These are phyloP conservation scores for Fusarium duplospermum DNA, from an alignment of 2,329 filamentous ascomycete genomes.

Conservation along the genomic window DNA sequence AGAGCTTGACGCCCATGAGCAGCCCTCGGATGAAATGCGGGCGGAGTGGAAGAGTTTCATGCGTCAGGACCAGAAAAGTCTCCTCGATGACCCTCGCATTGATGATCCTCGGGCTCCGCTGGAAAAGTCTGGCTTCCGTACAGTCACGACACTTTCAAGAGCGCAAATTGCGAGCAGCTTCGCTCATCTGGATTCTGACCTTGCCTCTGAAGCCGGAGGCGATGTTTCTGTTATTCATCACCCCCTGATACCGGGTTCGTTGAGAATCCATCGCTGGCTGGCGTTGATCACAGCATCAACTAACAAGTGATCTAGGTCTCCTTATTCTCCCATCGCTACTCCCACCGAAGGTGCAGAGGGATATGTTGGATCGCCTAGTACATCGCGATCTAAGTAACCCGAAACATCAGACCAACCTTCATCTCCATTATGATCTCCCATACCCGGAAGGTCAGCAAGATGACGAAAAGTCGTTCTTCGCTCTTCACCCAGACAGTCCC, in stretches of 20 bases:
- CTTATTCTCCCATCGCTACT: constrained; percentile 81
- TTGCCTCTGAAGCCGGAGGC: constrained; percentile 46
- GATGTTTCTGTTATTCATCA: constrained; percentile 71
- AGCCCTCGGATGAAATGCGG: constrained; percentile 77
- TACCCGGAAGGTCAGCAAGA: constrained; percentile 58
- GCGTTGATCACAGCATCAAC: neutral
- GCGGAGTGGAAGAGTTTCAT: constrained; percentile 81
- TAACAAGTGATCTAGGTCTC: constrained; percentile 69
- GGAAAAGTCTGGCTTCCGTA: constrained; percentile 58
- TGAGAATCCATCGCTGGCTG: neutral
- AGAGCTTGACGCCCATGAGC: constrained; percentile 79
- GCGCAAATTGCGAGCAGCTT: constrained; percentile 59
- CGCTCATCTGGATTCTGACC: constrained; percentile 51
- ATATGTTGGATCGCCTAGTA: constrained; percentile 78
- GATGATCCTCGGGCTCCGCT: constrained; percentile 61
- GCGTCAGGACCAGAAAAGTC: constrained; percentile 64
- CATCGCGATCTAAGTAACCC: constrained; percentile 81
- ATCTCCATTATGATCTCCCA: constrained; percentile 79
- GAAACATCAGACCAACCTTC: constrained; percentile 87
- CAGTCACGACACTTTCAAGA: constrained; percentile 56
- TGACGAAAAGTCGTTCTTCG: constrained; percentile 64
- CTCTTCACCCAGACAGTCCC: constrained; percentile 59
- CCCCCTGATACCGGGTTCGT: constrained; percentile 74
- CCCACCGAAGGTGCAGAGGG: constrained; percentile 74
- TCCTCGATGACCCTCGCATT: constrained; percentile 67